These are phyloP conservation scores for Aureobasidium sp. DNA, from an alignment of 2,329 filamentous ascomycete genomes.

Conservation along the genomic window DNA sequence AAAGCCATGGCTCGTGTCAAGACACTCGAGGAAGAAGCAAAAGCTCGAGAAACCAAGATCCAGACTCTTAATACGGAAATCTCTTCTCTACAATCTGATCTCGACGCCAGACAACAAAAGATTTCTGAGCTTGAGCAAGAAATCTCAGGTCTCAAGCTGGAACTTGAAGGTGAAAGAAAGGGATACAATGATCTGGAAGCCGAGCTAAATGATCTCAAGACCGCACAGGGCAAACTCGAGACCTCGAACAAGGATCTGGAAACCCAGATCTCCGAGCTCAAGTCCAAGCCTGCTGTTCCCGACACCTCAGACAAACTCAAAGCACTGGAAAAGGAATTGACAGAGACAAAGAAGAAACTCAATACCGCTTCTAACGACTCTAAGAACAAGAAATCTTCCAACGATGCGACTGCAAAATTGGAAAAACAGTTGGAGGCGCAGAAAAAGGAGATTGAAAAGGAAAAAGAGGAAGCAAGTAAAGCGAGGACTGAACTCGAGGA, in stretches of 20 bases:
- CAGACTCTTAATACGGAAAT: slow-evolving; percentile 21
- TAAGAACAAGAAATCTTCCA: slow-evolving; percentile 8
- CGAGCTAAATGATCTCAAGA: slow-evolving; percentile 15
- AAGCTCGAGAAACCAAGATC: slow-evolving; percentile 4
- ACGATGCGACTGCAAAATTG: slow-evolving; percentile 2
- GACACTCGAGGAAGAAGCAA: slow-evolving; percentile 21
- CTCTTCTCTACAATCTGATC: slow-evolving; percentile 22
- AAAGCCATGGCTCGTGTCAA: slow-evolving; percentile 20
- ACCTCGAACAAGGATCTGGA: slow-evolving; percentile 17
- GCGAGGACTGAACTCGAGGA: slow-evolving; percentile 42
- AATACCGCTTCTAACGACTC: background rate
- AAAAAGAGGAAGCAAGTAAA: slow-evolving; percentile 31
- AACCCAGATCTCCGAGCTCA: background rate
- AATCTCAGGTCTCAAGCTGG: slow-evolving; percentile 20
- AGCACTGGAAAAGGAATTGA: background rate
- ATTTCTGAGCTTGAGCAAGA: slow-evolving; percentile 39
- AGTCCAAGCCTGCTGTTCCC: background rate
- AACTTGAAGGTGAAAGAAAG: slow-evolving; percentile 19
- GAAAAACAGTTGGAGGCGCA: slow-evolving; percentile 17
- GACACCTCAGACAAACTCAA: slow-evolving; percentile 8
- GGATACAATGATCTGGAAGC: slow-evolving; percentile 18
- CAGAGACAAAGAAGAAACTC: slow-evolving; percentile 12
- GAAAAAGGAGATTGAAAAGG: slow-evolving; percentile 33
- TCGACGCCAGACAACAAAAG: slow-evolving; percentile 21
- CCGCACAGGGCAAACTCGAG: slow-evolving; percentile 15